These are phyloP conservation scores for Tilletia caries DNA, from an alignment of 1,284 basidiomycete genomes.

Conservation along the genomic window DNA sequence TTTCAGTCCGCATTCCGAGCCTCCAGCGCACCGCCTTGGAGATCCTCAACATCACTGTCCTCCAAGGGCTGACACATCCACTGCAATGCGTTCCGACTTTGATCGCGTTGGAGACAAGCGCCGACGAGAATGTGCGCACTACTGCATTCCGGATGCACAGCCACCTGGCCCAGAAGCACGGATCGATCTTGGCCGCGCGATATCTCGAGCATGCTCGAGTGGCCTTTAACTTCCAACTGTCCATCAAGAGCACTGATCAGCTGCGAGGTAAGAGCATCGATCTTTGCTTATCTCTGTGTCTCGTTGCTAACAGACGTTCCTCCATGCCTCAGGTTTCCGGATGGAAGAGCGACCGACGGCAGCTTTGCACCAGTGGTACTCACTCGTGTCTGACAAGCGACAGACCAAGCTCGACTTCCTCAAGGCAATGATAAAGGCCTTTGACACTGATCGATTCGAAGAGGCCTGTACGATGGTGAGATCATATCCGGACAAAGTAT, in stretches of 20 bases:
- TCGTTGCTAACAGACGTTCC: constrained; percentile 16
- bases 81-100: constrained; percentile 88
- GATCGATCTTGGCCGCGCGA: constrained; percentile 79
- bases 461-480: constrained; percentile 13
- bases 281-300: neutral
- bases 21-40: constrained; percentile 84
- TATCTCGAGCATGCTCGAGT: constrained; percentile 73
- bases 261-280: constrained; percentile 17
- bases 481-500: neutral
- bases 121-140: constrained; percentile 63
- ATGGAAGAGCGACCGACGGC: constrained; percentile 65
- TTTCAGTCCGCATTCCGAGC: constrained; percentile 42
- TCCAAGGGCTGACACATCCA: constrained; percentile 91
- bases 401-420: constrained; percentile 78
- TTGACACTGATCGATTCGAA: constrained; percentile 66
- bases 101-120: constrained; percentile 84
- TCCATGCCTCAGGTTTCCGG: constrained; percentile 56
- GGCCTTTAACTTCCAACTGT: constrained; percentile 74
- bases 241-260: constrained; percentile 20
- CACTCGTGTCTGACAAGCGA: constrained; percentile 83
- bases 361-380: constrained; percentile 83
- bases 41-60: constrained; percentile 84
- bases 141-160: constrained; percentile 78
- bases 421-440: constrained; percentile 72
- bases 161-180: constrained; percentile 80